phyloP scores from a whole-genome alignment of 2,329 filamentous ascomycete species.

The Cryphonectria radicalis region DNA sequence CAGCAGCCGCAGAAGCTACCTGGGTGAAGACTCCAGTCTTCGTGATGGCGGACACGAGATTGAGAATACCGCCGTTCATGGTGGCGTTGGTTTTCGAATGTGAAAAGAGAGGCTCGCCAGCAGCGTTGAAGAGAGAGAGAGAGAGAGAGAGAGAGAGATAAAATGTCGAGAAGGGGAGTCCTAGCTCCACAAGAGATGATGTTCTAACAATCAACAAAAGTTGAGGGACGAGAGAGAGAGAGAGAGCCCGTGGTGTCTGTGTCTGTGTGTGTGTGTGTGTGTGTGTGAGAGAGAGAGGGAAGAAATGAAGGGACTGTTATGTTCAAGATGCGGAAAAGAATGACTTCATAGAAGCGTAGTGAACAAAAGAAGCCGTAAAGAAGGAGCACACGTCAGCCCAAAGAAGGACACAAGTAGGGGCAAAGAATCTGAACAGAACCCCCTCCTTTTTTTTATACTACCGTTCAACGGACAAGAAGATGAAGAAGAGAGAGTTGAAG shows the following conservation, averaged over 20 bases:
- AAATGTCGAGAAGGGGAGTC: background rate
- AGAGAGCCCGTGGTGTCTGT: background rate
- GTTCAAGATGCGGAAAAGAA: conserved; percentile 11
- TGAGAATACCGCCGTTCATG: conserved; percentile 1
- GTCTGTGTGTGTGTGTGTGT: background rate
- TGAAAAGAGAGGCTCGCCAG: conserved; percentile 1
- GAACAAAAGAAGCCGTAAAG: conserved; percentile 1
- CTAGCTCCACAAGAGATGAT: background rate
- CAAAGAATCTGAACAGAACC: background rate
- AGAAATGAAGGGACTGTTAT: background rate
- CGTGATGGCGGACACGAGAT: conserved; percentile 10
- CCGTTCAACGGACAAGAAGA: background rate
- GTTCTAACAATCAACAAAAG: background rate
- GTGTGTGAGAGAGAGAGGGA: background rate
- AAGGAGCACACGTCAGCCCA: conserved; percentile 1
- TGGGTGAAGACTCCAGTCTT: background rate
- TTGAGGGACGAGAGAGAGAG: background rate
- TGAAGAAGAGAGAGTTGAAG: background rate
- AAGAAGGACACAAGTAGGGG: background rate
- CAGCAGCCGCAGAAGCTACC: background rate
- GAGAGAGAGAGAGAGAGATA: background rate
- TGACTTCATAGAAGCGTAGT: conserved; percentile 5
- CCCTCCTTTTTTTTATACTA: background rate
- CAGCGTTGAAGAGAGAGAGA: background rate
- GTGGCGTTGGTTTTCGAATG: background rate